phyloP scores from a whole-genome alignment of 768 basidiomycete genomes.

The Pisolithus albus region DNA sequence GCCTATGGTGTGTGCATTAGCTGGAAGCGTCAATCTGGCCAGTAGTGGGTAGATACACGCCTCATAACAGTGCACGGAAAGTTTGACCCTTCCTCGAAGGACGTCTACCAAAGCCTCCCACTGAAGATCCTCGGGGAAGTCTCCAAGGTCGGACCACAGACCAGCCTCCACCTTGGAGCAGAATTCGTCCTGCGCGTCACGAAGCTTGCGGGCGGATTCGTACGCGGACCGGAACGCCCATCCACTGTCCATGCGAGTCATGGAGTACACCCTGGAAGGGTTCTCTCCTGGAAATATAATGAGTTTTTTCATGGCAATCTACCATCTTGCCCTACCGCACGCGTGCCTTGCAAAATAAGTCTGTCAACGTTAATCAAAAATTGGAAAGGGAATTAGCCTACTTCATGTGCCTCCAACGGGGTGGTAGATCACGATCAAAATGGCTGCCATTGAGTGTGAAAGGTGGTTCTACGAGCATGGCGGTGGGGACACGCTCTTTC shows the following conservation, averaged over 20 bases:
- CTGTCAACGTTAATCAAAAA: background rate
- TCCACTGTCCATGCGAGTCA: conserved; percentile 66
- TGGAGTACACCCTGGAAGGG: conserved; percentile 34
- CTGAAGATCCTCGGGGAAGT: conserved; percentile 55
- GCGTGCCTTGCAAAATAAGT: conserved; percentile 26
- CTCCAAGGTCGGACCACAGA: conserved; percentile 31
- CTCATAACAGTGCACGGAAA: conserved; percentile 33
- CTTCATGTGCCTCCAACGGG: conserved; percentile 27
- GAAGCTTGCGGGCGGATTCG: conserved; percentile 62
- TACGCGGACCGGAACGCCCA: conserved; percentile 82
- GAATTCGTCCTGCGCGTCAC: conserved; percentile 62
- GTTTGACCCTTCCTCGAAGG: conserved; percentile 66
- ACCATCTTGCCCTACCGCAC: conserved; percentile 30
- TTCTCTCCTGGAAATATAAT: conserved; percentile 23
- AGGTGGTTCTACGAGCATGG: conserved; percentile 46
- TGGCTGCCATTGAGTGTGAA: conserved; percentile 30
- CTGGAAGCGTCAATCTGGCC: background rate
- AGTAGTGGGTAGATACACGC: background rate
- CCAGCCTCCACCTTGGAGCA: conserved; percentile 53
- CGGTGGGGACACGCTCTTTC: conserved; percentile 38
- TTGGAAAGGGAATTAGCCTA: conserved; percentile 1
- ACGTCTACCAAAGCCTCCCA: conserved; percentile 80
- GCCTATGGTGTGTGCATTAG: conserved; percentile 27
- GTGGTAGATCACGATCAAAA: conserved; percentile 13
- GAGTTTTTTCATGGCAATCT: background rate